Percentiles rank a stretch among this genome's conserved stretches.
These are phyloP conservation scores for Gloeophyllum trabeum DNA, from an alignment of 768 basidiomycete genomes.

Conservation along the genomic window DNA sequence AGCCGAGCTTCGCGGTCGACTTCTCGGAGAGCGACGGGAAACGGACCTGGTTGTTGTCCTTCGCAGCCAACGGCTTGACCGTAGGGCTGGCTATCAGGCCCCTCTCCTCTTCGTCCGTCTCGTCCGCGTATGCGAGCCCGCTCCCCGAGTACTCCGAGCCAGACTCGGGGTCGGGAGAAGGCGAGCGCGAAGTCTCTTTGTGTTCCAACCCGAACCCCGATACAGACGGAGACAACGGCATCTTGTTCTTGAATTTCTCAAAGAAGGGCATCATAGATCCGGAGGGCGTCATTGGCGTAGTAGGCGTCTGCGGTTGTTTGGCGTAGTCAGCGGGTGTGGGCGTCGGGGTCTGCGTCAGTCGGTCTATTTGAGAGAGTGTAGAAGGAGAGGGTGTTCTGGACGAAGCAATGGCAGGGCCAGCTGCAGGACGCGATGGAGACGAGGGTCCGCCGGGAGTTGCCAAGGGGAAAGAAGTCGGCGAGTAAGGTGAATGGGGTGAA, in stretches of 20 bases:
- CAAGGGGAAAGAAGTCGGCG: constrained; percentile 26
- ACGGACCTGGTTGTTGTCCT: constrained; percentile 16
- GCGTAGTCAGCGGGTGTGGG: not conserved
- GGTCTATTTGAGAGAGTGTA: constrained; percentile 12
- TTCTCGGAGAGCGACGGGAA: constrained; percentile 20
- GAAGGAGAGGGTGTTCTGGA: constrained; percentile 13
- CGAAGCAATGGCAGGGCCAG: constrained; percentile 4
- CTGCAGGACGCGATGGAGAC: constrained; percentile 13
- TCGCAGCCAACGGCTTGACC: not conserved
- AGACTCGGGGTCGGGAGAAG: constrained; percentile 15
- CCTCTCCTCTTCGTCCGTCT: constrained; percentile 20
- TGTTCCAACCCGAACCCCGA: constrained; percentile 9
- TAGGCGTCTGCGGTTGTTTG: constrained; percentile 7
- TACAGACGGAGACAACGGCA: constrained; percentile 3
- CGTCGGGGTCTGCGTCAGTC: not conserved
- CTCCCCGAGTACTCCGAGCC: constrained; percentile 14
- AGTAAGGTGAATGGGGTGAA: constrained; percentile 32
- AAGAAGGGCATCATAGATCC: constrained; percentile 38
- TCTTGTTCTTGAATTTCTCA: constrained; percentile 35
- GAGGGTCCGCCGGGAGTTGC: constrained; percentile 14
- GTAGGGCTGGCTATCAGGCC: constrained; percentile 16
- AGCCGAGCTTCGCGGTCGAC: constrained; percentile 4
- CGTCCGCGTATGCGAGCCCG: constrained; percentile 26
- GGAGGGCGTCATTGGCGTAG: constrained; percentile 10
- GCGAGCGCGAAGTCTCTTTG: constrained; percentile 9